These are phyloP conservation scores for Solanum paucissectum DNA, from an alignment of 257 asterid species.

Conservation along the genomic window DNA sequence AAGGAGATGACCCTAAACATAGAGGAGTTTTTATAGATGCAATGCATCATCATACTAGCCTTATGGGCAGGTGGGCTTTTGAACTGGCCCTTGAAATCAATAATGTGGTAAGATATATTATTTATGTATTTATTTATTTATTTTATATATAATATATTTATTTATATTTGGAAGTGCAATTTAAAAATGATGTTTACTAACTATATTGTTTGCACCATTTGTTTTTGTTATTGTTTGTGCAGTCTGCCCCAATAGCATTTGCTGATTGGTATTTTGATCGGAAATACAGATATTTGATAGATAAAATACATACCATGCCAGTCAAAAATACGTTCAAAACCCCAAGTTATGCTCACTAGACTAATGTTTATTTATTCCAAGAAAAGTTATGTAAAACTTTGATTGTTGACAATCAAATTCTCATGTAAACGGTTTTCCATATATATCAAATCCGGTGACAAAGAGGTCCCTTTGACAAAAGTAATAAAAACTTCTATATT, in stretches of 20 bases:
- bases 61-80: not conserved
- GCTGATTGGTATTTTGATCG: conserved; percentile 5
- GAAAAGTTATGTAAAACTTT: not conserved
- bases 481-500: not conserved
- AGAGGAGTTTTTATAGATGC: not conserved
- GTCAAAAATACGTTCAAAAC: not conserved
- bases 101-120: not conserved
- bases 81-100: not conserved
- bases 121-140: not conserved
- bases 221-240: not conserved
- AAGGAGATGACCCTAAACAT: not conserved
- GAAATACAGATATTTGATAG: not conserved
- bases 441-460: not conserved
- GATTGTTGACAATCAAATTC: not conserved
- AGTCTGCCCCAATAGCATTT: not conserved
- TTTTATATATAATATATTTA: not conserved
- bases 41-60: not conserved
- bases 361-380: not conserved
- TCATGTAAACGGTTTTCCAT: not conserved
- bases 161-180: not conserved
- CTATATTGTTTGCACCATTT: not conserved
- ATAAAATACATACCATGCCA: not conserved
- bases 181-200: not conserved
- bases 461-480: not conserved
- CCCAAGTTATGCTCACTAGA: not conserved